phyloP scores from a whole-genome alignment of 176 grass and related monocot genomes.

The Carex myosuroides region DNA sequence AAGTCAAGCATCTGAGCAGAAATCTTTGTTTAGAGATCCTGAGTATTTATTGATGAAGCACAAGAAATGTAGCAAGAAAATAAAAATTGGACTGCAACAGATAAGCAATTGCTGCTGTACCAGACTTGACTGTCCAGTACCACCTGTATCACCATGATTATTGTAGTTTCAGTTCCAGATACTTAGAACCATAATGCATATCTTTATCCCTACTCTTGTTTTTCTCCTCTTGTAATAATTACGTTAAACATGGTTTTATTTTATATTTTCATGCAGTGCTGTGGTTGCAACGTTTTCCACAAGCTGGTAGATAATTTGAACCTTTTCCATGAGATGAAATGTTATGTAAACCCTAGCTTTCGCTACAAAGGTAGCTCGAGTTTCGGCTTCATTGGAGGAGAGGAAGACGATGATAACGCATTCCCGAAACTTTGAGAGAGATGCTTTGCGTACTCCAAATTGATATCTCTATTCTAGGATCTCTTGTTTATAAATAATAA shows the following conservation, averaged over 20 bases:
- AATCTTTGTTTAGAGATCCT: not conserved
- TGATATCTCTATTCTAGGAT: not conserved
- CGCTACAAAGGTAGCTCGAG: constrained; percentile 59
- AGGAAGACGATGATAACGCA: constrained; percentile 42
- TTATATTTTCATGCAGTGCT: constrained; percentile 43
- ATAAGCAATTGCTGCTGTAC: not conserved
- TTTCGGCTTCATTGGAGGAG: constrained; percentile 47
- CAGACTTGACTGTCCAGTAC: not conserved
- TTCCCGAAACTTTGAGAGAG: constrained; percentile 40
- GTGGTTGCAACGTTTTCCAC: constrained; percentile 91
- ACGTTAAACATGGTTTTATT: not conserved
- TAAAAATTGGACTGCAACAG: not conserved
- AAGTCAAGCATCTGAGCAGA: not conserved
- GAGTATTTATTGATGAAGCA: not conserved
- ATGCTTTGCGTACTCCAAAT: not conserved
- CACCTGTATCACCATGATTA: not conserved
- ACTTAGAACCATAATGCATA: not conserved
- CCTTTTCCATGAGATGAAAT: constrained; percentile 94
- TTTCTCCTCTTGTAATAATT: not conserved
- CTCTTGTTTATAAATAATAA: constrained; percentile 24
- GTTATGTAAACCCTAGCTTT: constrained; percentile 81
- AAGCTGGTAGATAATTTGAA: constrained; percentile 95
- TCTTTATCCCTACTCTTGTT: not conserved
- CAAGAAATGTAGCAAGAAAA: not conserved
- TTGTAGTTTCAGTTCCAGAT: not conserved